Base-by-base conservation (phyloP, 2,329 filamentous ascomycete genomes). In the Teratosphaeria viscida region DNA sequence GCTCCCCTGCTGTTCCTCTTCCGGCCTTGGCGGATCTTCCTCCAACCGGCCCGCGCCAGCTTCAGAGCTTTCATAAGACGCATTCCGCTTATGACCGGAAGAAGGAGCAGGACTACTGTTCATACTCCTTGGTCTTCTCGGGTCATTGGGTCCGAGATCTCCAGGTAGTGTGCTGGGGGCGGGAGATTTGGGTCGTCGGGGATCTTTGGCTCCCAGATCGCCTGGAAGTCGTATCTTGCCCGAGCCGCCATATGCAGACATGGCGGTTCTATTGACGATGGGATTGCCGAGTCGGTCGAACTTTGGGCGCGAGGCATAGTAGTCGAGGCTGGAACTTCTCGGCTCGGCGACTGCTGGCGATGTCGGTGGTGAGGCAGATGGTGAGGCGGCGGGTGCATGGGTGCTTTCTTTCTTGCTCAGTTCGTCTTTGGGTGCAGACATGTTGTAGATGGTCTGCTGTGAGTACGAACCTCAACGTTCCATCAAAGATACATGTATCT, bases 121-220 rank as follows among this genome's bases (percentile, higher is more conserved):
- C 3, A 61, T 60, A 58, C 68, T 70, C 26, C 64, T 58, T 12
- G 65, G 60, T 55, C 62, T 54, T 10, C 69, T 63, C 8, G 69
- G 69, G 56, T 71, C 69, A 52, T 69, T 70, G 1, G 70, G 67
- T 34, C 70, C 70, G 4, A 72, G 60, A 57, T 72, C 70, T 23
- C 70, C 70, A 53, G 70, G 70, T 4, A 71, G 49, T 5, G 57
- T 16, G 35, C 54, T 57, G 19, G 69, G 65, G 4, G 66, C 67
- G 19, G 71, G 71, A 1, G 70, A 72, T 35, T 67, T 66, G 12
- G 70, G 65, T 39, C 71, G 64, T 53, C 71, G 62, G 6, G 71
- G 71, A 59, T 73, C 72, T 43, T 65, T 70, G 5, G 71, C 64
- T 16, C 72, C 72, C 4, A 73, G 65, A 60, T 74, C 72, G 19